Evolutionary conservation across 768 basidiomycete genomes (phyloP), one percentile per base, ranked within the genome.

Genomic region (Inosperma sp.): DNA sequence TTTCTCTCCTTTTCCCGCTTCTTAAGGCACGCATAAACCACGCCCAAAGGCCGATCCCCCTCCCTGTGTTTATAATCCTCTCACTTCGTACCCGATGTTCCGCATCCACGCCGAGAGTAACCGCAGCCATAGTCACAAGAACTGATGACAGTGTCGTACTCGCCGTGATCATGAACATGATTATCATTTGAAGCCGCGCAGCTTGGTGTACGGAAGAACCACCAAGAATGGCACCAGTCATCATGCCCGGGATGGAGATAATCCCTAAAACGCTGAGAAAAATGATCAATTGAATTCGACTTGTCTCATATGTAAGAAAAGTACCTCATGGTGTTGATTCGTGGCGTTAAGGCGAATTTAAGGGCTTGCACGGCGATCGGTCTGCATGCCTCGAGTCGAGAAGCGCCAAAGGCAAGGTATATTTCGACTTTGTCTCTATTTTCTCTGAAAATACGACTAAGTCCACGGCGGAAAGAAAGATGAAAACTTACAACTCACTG

Each of bases 161-260:
- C 0, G 90, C 83, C 3, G 84, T 83, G 37, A 93, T 89, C 86
- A 93, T 88, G 68, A 94, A 93, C 83, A 93, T 88, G 69, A 94
- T 90, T 51, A 94, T 83, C 85, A 93, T 93, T 59, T 93, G 93
- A 13, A 93, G 70, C 45, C 83, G 81, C 2, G 88, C 88, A 0
- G 92, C 93, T 66, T 91, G 89, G 16, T 88, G 77, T 34, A 93
- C 87, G 25, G 84, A 83, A 9, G 87, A 80, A 0, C 91, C 92
- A 10, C 88, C 93, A 10, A 93, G 81, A 53, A 94, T 85, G 4
- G 92, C 88, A 56, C 92, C 92, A 0, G 88, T 90, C 88, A 93
- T 91, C 88, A 90, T 92, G 1, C 90, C 89, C 1, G 86, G 86
- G 49, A 87, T 88, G n/a, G 85, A 70, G 48, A 88, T 86, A 50